Base-by-base conservation (phyloP, 371 early-diverging fungal genomes). In the Umbelopsis sp. region DNA sequence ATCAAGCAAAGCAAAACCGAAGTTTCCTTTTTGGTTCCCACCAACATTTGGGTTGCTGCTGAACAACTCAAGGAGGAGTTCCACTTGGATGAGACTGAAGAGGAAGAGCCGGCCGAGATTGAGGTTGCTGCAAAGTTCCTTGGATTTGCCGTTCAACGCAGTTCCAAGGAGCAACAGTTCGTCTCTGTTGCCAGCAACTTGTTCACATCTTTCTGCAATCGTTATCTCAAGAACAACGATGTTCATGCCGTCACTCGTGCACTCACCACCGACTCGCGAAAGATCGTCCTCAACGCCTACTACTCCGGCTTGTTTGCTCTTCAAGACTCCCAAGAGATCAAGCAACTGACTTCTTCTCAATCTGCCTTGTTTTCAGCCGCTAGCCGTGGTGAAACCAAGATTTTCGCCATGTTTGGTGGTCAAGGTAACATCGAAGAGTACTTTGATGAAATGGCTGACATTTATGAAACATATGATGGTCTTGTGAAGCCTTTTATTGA, bases 401-500 rank as follows among this genome's bases (percentile, higher is more conserved):
- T 96, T 50, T 89, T 95, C 72, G 95, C 94, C 51, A 87, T 96
- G 73, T 97, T 97, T 88, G 97, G 97, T 76, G 97, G 97, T 63
- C 98, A 97, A 85, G 98, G 98, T 77, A 96, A 94, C 75, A 91
- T 92, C 64, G 94, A 95, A 69, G 96, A 95, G 69, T 97, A 95
- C 87, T 95, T 97, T 85, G 93, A 94, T 76, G 98, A 97, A 81
- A 82, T 96, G 37, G 91, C 89, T 25, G 86, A 88, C 69, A 86
- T 94, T 48, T 92, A 89, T 82, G 84, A 82, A 64, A 91, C 94
- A 70, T 96, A 96, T 78, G 88, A 92, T 74, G 87, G 93, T 51
- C 74, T 95, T 57, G 89, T 94, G 12, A 85, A 90, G 73, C 86
- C 90, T 63, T 94, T 92, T 75, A 83, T 96, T 66, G 85, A 89